Conservation (phyloP, 805 yeast species). For the Candida xiaguanensis region DNA sequence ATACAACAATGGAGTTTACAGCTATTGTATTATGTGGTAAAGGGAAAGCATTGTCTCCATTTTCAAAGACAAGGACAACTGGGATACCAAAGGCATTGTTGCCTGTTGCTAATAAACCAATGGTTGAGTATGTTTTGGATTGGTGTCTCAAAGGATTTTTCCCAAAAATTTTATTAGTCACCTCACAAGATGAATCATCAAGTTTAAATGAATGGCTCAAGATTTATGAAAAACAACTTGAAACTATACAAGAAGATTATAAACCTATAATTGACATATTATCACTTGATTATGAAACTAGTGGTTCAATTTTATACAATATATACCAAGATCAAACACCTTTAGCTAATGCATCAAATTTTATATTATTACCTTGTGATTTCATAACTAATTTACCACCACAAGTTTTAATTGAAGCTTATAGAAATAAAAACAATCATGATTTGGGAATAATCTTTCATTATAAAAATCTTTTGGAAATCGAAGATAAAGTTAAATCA, state of each 20-base stretch:
- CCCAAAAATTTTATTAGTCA: conserved; percentile 61
- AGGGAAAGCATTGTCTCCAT: conserved; percentile 71
- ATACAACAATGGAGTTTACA: conserved; percentile 73
- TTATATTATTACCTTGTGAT: conserved; percentile 91
- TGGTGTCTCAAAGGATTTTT: conserved; percentile 93
- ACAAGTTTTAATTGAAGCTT: conserved; percentile 78
- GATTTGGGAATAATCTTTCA: conserved; percentile 75
- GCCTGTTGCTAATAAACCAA: conserved; percentile 86
- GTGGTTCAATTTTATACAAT: conserved; percentile 60
- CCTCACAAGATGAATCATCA: conserved; percentile 44
- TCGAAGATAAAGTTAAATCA: conserved; percentile 63
- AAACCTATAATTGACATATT: conserved; percentile 5
- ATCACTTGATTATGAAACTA: conserved; percentile 27
- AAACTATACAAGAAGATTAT: conserved; percentile 12
- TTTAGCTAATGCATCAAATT: conserved; percentile 33
- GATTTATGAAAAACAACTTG: conserved; percentile 11
- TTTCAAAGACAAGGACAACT: conserved; percentile 53
- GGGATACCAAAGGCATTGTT: conserved; percentile 80
- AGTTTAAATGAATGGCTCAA: conserved; percentile 38
- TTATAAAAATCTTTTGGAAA: conserved; percentile 70
- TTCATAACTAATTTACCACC: conserved; percentile 92
- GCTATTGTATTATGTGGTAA: conserved; percentile 88
- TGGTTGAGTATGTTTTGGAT: conserved; percentile 80
- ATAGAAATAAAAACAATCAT: conserved; percentile 62
- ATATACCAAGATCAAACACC: conserved; percentile 37